Evolutionary conservation across 345 rosid genomes (phyloP).

Genomic region (Durio zibethinus): DNA sequence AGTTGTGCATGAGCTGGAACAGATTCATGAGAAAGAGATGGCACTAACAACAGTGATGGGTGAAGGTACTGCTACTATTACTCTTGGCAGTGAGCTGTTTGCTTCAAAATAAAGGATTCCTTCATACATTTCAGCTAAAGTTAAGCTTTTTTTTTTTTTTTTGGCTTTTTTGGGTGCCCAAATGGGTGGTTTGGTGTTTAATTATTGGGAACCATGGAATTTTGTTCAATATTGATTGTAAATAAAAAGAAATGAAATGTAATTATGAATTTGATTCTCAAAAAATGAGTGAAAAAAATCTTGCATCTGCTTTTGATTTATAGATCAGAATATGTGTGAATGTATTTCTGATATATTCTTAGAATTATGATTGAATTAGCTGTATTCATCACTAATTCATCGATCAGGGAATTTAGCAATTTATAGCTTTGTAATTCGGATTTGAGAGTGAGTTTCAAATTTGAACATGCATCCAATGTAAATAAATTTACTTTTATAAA

Average conservation of each 20-base stretch:
- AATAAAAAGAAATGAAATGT: neutral
- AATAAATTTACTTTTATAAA: no score
- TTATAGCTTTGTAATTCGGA: no score
- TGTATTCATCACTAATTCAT: no score
- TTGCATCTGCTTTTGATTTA: neutral
- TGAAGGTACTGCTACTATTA: constrained; percentile 40
- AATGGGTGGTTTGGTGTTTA: neutral
- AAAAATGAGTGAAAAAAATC: neutral
- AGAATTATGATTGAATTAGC: neutral
- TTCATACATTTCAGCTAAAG: neutral
- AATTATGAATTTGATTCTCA: neutral
- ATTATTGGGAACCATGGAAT: neutral
- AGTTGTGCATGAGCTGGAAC: constrained; percentile 44
- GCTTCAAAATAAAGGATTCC: constrained; percentile 14
- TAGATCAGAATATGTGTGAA: neutral
- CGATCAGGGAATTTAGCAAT: no score
- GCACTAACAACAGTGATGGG: constrained; percentile 58
- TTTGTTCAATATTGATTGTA: neutral
- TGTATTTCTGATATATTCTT: neutral
- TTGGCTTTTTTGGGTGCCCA: neutral
- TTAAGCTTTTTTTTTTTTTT: neutral
- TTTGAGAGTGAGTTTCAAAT: no score
- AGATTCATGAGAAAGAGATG: constrained; percentile 46
- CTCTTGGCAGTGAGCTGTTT: constrained; percentile 62
- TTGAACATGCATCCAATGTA: no score